Conservation (phyloP, 108 stramenopile species). For the Skeletonema tropicum region DNA sequence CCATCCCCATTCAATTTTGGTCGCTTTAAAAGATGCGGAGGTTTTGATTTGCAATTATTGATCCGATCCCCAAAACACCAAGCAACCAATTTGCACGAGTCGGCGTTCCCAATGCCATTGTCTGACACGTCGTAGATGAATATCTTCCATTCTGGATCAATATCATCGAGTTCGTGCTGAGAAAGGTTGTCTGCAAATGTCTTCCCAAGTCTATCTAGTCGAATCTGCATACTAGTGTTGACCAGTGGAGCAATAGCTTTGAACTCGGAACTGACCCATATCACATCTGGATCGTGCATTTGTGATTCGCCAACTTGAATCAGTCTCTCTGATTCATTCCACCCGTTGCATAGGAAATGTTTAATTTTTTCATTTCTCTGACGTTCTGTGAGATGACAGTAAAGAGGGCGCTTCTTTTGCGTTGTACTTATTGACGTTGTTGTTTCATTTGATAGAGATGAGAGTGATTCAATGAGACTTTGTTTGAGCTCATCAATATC, state of each 20-base stretch:
- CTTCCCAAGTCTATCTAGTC: background rate
- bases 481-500: background rate
- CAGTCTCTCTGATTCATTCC: background rate
- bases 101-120: conserved; percentile 2
- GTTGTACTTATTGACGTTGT: background rate
- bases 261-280: background rate
- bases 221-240: background rate
- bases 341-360: background rate
- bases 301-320: background rate
- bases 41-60: too few species aligned
- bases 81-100: too few species aligned
- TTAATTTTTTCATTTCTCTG: background rate
- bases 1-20: too few species aligned
- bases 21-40: too few species aligned
- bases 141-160: conserved; percentile 11
- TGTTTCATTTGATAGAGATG: background rate
- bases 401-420: background rate
- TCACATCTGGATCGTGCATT: background rate
- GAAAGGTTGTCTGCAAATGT: background rate
- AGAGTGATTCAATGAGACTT: background rate
- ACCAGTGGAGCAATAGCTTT: conserved; percentile 4
- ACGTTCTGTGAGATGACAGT: background rate
- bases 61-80: too few species aligned
- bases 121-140: conserved; percentile 5
- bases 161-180: background rate